Evolutionary conservation across 331 rosid species (phyloP).

Genomic region (Telfairia occidentalis): DNA sequence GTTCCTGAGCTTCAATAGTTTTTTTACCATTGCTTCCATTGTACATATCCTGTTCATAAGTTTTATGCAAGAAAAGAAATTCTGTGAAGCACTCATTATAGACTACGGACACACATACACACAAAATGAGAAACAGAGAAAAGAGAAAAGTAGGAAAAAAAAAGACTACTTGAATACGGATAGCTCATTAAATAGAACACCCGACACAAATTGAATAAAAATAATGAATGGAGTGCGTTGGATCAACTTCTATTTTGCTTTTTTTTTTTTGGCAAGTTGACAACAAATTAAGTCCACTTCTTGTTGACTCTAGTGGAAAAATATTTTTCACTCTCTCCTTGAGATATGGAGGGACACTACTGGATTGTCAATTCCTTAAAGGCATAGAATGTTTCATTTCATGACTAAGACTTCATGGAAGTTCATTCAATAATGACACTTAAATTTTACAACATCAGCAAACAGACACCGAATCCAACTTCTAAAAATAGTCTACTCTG

Average conservation of each 20-base stretch:
- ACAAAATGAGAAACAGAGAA: neutral
- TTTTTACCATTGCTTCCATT: constrained; percentile 31
- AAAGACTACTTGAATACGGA: neutral
- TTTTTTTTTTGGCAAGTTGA: neutral
- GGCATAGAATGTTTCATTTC: neutral
- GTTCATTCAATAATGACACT: neutral
- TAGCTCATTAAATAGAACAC: neutral
- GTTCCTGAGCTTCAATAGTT: constrained; percentile 32
- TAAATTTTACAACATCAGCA: neutral
- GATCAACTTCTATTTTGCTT: too few relatives aligned
- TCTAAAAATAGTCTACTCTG: neutral
- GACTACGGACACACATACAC: neutral
- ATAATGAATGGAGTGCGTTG: neutral
- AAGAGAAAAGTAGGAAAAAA: neutral
- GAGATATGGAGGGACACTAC: neutral
- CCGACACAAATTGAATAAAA: neutral
- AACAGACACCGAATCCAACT: neutral
- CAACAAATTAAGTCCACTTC: neutral
- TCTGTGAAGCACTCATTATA: neutral
- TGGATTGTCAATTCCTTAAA: neutral
- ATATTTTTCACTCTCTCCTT: neutral
- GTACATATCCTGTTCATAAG: constrained; percentile 42
- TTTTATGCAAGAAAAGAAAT: neutral
- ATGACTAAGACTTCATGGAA: neutral
- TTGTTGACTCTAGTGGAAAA: neutral